Percentiles rank a stretch among this genome's conserved stretches.
Evolutionary conservation across 768 basidiomycete species (phyloP).

Genomic region (Amanita brunnescens): DNA sequence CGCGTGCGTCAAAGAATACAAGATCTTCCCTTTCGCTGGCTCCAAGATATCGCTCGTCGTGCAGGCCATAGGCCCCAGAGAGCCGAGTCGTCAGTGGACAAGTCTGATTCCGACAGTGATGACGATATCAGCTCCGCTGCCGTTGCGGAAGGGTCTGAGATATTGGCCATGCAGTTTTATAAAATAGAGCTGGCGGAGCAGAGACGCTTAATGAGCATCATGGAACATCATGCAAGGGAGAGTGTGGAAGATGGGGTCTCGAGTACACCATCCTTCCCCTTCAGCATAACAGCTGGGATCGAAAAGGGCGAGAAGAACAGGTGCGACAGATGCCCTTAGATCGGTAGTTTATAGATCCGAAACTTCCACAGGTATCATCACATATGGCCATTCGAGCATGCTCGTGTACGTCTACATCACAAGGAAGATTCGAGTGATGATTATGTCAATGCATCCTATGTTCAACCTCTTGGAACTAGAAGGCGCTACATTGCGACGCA

Average conservation of each 20-base stretch:
- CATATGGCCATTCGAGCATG: slow-evolving; percentile 97
- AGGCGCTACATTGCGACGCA: slow-evolving; percentile 93
- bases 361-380: slow-evolving; percentile 65
- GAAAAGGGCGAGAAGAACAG: slow-evolving; percentile 94
- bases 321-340: slow-evolving; percentile 25
- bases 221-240: slow-evolving; percentile 83
- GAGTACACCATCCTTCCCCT: slow-evolving; percentile 47
- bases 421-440: slow-evolving; percentile 44
- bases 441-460: slow-evolving; percentile 92
- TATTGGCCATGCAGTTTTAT: slow-evolving; percentile 90
- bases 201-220: slow-evolving; percentile 76
- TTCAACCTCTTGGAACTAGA: slow-evolving; percentile 77
- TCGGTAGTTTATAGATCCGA: background rate
- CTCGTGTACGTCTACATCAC: slow-evolving; percentile 67
- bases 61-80: slow-evolving; percentile 25
- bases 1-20: slow-evolving; percentile 48
- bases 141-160: slow-evolving; percentile 64
- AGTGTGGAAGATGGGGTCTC: slow-evolving; percentile 21
- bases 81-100: slow-evolving; percentile 17
- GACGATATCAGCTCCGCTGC: slow-evolving; percentile 22
- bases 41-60: slow-evolving; percentile 59
- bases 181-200: slow-evolving; percentile 89
- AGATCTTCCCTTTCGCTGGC: slow-evolving; percentile 76
- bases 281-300: slow-evolving; percentile 90
- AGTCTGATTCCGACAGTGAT: slow-evolving; percentile 21